Conservation (phyloP, 2,329 filamentous ascomycete species). For the Diaporthe ampelina region DNA sequence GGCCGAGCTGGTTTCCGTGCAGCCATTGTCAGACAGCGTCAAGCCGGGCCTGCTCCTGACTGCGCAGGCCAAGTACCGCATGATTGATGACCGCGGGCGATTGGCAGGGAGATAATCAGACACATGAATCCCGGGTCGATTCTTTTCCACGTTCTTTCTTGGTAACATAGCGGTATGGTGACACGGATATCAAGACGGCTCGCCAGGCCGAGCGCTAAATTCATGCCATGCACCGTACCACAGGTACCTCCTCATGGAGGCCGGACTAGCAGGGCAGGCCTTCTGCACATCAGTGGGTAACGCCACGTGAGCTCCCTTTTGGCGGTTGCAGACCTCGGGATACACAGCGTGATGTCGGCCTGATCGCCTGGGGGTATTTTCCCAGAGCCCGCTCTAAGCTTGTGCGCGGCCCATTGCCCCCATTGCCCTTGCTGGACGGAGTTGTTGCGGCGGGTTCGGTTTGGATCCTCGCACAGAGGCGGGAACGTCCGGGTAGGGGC, state of each 20-base stretch:
- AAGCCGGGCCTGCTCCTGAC: constrained; percentile 17
- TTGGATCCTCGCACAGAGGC: constrained; percentile 23
- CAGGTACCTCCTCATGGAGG: constrained; percentile 27
- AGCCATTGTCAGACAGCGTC: constrained; percentile 40
- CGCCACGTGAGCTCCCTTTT: constrained; percentile 40
- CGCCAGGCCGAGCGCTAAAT: constrained; percentile 37
- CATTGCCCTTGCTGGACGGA: neutral
- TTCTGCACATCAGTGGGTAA: constrained; percentile 41
- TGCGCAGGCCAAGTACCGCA: constrained; percentile 10
- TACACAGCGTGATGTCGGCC: constrained; percentile 37
- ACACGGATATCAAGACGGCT: constrained; percentile 27
- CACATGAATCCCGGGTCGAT: neutral
- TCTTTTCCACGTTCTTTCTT: constrained; percentile 15
- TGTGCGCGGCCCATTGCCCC: neutral
- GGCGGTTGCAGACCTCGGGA: constrained; percentile 40
- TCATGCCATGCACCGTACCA: constrained; percentile 25
- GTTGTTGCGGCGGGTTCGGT: constrained; percentile 15
- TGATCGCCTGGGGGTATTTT: constrained; percentile 14
- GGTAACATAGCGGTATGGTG: constrained; percentile 11
- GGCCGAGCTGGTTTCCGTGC: constrained; percentile 38
- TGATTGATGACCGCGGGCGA: neutral
- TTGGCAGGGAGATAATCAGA: neutral
- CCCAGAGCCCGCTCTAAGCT: neutral
- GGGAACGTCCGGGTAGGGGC: constrained; percentile 30
- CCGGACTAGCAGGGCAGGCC: constrained; percentile 39